Percentiles rank a stretch among this genome's conserved stretches.
phyloP scores from a whole-genome alignment of 2,329 filamentous ascomycete genomes.

The Botrytis fragariae region DNA sequence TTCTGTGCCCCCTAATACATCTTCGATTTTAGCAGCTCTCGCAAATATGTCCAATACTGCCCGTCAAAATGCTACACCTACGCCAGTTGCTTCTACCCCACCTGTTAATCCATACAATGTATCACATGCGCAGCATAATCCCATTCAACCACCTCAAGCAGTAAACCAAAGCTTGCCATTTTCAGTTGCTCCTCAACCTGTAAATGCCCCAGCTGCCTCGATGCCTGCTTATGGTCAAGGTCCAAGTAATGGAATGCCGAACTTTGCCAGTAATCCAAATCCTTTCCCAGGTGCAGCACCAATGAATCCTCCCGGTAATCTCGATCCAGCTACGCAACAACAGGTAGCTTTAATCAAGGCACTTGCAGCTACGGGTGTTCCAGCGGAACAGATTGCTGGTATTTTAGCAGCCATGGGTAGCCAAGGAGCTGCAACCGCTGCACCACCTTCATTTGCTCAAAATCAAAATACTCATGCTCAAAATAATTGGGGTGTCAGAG shows the following conservation, averaged over 20 bases:
- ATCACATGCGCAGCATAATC: conserved; percentile 47
- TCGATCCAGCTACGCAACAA: conserved; percentile 59
- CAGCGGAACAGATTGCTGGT: conserved; percentile 67
- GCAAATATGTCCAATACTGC: conserved; percentile 63
- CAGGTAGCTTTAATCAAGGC: conserved; percentile 74
- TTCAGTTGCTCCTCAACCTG: conserved; percentile 52
- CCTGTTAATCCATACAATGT: conserved; percentile 43
- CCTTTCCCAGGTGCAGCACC: conserved; percentile 41
- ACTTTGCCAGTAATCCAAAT: conserved; percentile 41
- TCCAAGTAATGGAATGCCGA: conserved; percentile 42
- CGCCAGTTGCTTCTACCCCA: conserved; percentile 33
- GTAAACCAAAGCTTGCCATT: conserved; percentile 34
- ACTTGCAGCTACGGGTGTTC: conserved; percentile 70
- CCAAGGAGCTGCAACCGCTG: conserved; percentile 33
- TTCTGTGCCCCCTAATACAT: conserved; percentile 52
- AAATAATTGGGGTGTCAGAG: conserved; percentile 43
- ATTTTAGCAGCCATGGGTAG: conserved; percentile 43
- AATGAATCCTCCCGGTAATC: conserved; percentile 40
- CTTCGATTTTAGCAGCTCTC: conserved; percentile 72
- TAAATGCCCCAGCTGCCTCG: conserved; percentile 51
- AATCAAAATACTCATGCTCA: conserved; percentile 38
- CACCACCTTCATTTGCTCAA: conserved; percentile 33
- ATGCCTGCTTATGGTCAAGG: conserved; percentile 35
- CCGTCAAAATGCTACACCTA: conserved; percentile 60
- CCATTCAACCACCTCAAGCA: conserved; percentile 37